Evolutionary conservation across 495 filamentous ascomycete species (phyloP), one percentile per base, ranked within the genome.

Genomic region (Usnea hakonensis): DNA sequence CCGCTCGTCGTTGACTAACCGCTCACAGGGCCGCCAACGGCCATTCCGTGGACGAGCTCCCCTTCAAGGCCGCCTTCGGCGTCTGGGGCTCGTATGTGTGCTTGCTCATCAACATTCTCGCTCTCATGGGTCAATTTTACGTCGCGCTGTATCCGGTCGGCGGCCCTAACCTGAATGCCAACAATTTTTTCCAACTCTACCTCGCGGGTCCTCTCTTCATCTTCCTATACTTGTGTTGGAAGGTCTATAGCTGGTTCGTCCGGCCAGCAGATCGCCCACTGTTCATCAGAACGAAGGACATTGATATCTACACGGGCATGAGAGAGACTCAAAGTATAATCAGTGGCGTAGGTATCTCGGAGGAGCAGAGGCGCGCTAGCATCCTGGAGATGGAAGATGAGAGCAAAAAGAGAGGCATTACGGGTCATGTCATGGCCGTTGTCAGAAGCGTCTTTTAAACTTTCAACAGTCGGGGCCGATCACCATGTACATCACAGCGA

Each of bases 21-120:
- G 8, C 48, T 26, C 21, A 10, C 48, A 52, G 48, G 48, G 48
- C 48, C 32, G 21, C 21, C 50, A 83, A 88, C 26, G 87, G 85
- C 21, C 83, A 79, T 71, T 81, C 74, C 28, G 64, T 86, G 0
- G 84, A 88, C 38, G 87, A 91, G 70, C 82, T 92, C 43, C 84
- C 87, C 0, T 92, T 84, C 75, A 72, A 77, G 60, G 83, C 89
- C 13, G 66, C 80, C 17, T 78, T 81, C 41, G 89, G 89, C 59
- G 77, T 89, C 11, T 80, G 72, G 28, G 88, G 89, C 61, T 86
- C 84, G 32, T 89, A 72, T 58, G 64, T 90, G 16, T 87, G 89
- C 37, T 67, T 90, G 1, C 61, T 71, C 55, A 75, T 91, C 30
- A 77, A 80, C 60, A 55, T 85, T 52, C 58, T 91, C 26, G 82